Evolutionary conservation across 2,329 filamentous ascomycete genomes (phyloP), one percentile per base, ranked within the genome.

Genomic region (Phaeosphaeria sp.): DNA sequence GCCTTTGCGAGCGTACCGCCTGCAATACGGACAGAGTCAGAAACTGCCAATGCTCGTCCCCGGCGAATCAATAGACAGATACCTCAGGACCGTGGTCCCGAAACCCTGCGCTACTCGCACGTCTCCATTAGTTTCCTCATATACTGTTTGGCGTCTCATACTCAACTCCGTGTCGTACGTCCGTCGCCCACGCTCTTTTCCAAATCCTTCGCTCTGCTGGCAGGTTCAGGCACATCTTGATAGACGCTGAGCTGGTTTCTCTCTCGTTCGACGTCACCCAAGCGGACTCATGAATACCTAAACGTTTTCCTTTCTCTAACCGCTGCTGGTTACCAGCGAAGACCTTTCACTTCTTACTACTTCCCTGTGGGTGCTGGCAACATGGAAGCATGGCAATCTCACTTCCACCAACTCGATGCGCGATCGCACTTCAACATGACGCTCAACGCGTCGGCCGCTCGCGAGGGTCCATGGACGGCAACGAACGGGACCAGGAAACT

Each of bases 281-380:
- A 63, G 62, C 63, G 65, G 72, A 64, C 68, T 75, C 72, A 77
- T 77, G 74, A 73, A 65, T 75, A 71, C 67, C 63, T 75, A 72
- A 67, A 66, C 64, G 65, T 63, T 66, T 56, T 60, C 59, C 59
- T 68, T 69, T 61, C 62, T 69, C 71, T 64, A 73, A 65, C 74
- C 75, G 73, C 74, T 77, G 75, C 74, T 75, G 75, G 75, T 75
- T 67, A 63, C 68, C 75, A 77, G 75, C 75, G 73, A 72, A 61
- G 50, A 65, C 62, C 59, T 61, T 66, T 65, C 60, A 43, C 56
- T 72, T 72, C 59, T 66, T 72, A 63, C 71, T 66, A 65, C 69
- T 65, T 66, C 54, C 50, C 62, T 62, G 67, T 62, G 60, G 65
- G 63, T 68, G 58, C 60, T 65, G 66, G 65, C 70, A 74, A 72